These are phyloP conservation scores for Brassica incana DNA, from an alignment of 345 rosid genomes.

Conservation along the genomic window DNA sequence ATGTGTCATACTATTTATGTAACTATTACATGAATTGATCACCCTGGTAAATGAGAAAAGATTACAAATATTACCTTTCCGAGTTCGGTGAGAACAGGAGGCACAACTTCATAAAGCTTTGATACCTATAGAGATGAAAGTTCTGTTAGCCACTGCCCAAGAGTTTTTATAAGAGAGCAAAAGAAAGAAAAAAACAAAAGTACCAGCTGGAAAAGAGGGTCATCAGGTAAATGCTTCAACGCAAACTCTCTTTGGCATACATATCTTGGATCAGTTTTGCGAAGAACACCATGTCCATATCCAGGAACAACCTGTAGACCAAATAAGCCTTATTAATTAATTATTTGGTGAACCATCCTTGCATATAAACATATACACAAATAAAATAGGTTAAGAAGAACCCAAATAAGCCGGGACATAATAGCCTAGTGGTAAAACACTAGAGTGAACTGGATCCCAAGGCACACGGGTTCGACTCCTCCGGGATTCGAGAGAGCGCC, in stretches of 20 bases:
- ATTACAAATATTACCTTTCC: conserved; percentile 61
- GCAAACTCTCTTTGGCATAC: conserved; percentile 97
- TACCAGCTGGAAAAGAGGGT: conserved; percentile 97
- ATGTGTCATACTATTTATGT: not conserved
- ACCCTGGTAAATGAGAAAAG: not conserved
- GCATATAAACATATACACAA: not conserved
- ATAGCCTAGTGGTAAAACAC: no score
- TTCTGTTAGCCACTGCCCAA: conserved; percentile 26
- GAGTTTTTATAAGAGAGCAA: not conserved
- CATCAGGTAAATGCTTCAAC: conserved; percentile 91
- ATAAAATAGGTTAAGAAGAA: conserved; percentile 3
- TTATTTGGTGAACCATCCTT: not conserved
- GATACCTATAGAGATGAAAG: conserved; percentile 64
- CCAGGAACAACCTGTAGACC: conserved; percentile 89
- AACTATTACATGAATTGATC: conserved; percentile 4
- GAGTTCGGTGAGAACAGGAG: conserved; percentile 84
- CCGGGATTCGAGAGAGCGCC: no score
- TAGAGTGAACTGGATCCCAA: no score
- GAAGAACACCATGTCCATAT: conserved; percentile 95
- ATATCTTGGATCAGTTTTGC: conserved; percentile 95
- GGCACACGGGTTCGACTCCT: no score
- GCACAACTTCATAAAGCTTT: conserved; percentile 95
- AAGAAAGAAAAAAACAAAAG: not conserved
- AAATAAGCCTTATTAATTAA: not conserved
- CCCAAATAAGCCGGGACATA: no score